Conservation (phyloP, 208 protist genomes). For the Crithidia sp. region DNA sequence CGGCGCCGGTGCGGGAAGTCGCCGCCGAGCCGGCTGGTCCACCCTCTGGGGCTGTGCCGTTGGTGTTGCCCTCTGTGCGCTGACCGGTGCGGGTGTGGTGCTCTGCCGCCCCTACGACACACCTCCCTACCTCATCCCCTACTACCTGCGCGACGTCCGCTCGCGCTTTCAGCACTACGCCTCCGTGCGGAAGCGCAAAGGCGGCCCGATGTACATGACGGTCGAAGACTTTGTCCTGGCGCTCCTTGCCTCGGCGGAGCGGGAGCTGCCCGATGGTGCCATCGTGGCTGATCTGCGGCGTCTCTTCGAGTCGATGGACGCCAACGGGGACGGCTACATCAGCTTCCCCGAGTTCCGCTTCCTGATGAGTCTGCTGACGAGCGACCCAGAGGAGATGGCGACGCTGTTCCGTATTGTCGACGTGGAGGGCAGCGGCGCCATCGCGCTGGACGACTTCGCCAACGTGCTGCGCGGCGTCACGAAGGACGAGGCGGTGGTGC, state of each 20-base stretch:
- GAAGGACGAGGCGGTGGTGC: slow-evolving; percentile 55
- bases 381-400: slow-evolving; percentile 51
- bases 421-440: slow-evolving; percentile 48
- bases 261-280: slow-evolving; percentile 32
- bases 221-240: slow-evolving; percentile 87
- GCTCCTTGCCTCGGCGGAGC: slow-evolving; percentile 59
- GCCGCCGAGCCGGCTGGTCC: slow-evolving; percentile 8
- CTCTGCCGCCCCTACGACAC: slow-evolving; percentile 76
- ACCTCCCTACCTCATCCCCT: slow-evolving; percentile 88
- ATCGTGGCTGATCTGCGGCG: slow-evolving; percentile 22
- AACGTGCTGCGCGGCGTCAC: slow-evolving; percentile 73
- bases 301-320: slow-evolving; percentile 76
- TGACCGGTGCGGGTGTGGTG: slow-evolving; percentile 32
- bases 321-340: slow-evolving; percentile 80
- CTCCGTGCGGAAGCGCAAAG: slow-evolving; percentile 58
- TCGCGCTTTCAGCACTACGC: slow-evolving; percentile 90
- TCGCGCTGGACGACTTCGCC: slow-evolving; percentile 76
- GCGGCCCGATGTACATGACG: slow-evolving; percentile 78
- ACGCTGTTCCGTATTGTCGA: slow-evolving; percentile 72
- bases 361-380: slow-evolving; percentile 81
- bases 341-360: slow-evolving; percentile 86
- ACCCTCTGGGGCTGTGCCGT: slow-evolving; percentile 29
- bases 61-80: slow-evolving; percentile 26
- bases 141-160: slow-evolving; percentile 83
- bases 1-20: neutral